Conservation (phyloP, 306 rosid species). For the Biancaea sappan region DNA sequence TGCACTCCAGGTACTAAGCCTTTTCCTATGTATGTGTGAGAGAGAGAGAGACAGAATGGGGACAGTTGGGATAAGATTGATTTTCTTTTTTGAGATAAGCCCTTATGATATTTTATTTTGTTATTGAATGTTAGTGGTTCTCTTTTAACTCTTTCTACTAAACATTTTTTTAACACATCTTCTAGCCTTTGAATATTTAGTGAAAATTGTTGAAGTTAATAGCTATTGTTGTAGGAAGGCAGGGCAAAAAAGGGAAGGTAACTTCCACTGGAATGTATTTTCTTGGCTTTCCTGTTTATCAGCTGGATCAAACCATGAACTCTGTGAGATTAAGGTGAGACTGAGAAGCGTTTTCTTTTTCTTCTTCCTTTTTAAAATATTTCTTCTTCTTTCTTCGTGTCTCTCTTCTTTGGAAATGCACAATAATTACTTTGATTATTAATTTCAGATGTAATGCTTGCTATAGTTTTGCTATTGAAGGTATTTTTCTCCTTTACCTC, state of each 20-base stretch:
- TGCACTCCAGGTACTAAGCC: conserved; percentile 77
- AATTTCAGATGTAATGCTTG: too few relatives aligned
- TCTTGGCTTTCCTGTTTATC: conserved; percentile 96
- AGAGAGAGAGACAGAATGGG: too few relatives aligned
- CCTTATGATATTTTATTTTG: conserved; percentile 9
- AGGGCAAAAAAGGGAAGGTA: conserved; percentile 80
- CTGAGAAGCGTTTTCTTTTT: too few relatives aligned
- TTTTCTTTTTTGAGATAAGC: neutral
- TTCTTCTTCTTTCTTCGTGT: too few relatives aligned
- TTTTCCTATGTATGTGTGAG: conserved; percentile 19
- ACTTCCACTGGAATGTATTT: conserved; percentile 98
- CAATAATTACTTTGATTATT: too few relatives aligned
- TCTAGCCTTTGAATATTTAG: conserved; percentile 20
- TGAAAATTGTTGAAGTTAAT: conserved; percentile 28
- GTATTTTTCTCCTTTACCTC: too few relatives aligned
- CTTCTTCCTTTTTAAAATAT: too few relatives aligned
- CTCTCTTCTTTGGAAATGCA: too few relatives aligned
- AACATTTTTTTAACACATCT: neutral
- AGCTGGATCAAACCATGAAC: conserved; percentile 73
- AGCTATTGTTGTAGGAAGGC: conserved; percentile 71
- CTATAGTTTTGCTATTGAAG: too few relatives aligned
- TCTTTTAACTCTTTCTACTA: neutral
- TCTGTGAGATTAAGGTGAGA: too few relatives aligned
- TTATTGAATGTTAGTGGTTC: conserved; percentile 7
- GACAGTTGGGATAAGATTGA: neutral